Evolutionary conservation across 176 grass and related monocot species (phyloP).

Genomic region (Oryza rufipogon): DNA sequence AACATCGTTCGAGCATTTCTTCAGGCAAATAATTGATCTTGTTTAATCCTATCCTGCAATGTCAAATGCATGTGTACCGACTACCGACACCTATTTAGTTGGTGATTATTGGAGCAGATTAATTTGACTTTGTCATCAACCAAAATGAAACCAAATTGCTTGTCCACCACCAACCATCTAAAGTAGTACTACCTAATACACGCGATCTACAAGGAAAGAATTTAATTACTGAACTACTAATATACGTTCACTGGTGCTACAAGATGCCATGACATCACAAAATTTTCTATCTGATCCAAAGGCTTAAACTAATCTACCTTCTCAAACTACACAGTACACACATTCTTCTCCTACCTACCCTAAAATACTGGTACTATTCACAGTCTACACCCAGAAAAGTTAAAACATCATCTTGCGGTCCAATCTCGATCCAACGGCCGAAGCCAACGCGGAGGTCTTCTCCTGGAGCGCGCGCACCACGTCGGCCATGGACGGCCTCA

Average conservation of each 20-base stretch:
- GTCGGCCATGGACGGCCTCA: constrained; percentile 82
- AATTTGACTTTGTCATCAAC: constrained; percentile 10
- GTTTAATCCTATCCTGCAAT: constrained; percentile 6
- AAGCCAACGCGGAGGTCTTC: constrained; percentile 39
- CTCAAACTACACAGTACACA: constrained; percentile 4
- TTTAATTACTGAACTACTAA: constrained; percentile 4
- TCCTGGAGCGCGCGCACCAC: constrained; percentile 59
- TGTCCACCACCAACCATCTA: neutral
- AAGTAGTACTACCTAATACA: constrained; percentile 26
- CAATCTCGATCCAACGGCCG: constrained; percentile 29
- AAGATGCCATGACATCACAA: constrained; percentile 43
- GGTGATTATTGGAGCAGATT: constrained; percentile 11
- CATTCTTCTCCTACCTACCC: constrained; percentile 33
- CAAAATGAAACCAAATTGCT: neutral
- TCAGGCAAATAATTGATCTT: constrained; percentile 19
- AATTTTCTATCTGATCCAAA: constrained; percentile 40
- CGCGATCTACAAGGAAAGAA: constrained; percentile 14
- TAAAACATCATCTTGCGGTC: constrained; percentile 43
- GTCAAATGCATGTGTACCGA: constrained; percentile 18
- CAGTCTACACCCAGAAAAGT: neutral
- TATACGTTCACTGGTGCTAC: constrained; percentile 18
- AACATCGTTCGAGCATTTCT: neutral
- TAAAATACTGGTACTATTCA: constrained; percentile 43
- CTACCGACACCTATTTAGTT: neutral
- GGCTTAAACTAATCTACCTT: neutral